Percentiles rank a stretch among this genome's conserved stretches.
Conservation (phyloP, 2,329 filamentous ascomycete genomes). For the Cladosporium sp. region DNA sequence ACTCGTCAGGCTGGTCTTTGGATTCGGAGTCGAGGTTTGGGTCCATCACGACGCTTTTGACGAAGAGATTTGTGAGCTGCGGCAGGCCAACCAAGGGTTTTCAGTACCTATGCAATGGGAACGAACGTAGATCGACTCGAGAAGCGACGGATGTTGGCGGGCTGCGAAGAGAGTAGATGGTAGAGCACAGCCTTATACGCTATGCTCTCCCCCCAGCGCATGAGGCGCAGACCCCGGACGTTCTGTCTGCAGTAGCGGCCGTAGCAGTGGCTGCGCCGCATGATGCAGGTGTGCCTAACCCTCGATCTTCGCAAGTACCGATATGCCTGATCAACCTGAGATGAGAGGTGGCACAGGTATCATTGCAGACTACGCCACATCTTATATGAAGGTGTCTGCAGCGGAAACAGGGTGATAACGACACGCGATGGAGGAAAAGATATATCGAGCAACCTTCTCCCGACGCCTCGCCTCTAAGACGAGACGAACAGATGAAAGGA, state of each 20-base stretch:
- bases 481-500: conserved; percentile 30
- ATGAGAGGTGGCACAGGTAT: no score
- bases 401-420: no score
- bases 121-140: neutral
- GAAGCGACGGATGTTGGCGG: neutral
- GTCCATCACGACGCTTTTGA: no score
- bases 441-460: conserved; percentile 13
- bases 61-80: no score
- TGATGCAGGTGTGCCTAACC: neutral
- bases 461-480: neutral
- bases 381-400: no score
- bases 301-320: neutral
- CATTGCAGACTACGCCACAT: no score
- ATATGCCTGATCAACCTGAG: no score
- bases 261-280: neutral
- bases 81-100: no score
- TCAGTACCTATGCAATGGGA: no score
- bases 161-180: neutral
- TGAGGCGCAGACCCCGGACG: neutral
- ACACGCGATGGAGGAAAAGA: no score
- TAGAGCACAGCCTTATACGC: neutral
- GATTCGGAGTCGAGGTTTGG: no score
- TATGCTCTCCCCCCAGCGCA: neutral
- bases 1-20: neutral
- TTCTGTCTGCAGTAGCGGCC: neutral